phyloP scores from a whole-genome alignment of 768 basidiomycete species.

The Rhodotorula taiwanensis region DNA sequence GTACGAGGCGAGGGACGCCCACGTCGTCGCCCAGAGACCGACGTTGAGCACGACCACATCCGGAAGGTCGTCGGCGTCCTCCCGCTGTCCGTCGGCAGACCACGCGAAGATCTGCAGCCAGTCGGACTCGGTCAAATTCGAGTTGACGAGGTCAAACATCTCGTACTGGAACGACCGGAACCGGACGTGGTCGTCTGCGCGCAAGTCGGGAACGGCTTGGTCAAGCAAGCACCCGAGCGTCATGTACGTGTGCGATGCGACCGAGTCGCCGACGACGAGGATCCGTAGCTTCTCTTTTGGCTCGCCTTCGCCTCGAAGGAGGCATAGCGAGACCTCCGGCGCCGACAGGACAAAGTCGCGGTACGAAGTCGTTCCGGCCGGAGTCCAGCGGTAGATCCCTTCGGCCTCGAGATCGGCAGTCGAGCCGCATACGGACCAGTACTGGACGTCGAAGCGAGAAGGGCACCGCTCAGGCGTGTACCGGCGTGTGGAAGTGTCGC shows the following conservation, averaged over 20 bases:
- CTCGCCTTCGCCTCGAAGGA: not conserved
- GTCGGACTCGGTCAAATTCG: too few relatives aligned
- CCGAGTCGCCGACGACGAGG: constrained; percentile 7
- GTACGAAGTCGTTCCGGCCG: not conserved
- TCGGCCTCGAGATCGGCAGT: not conserved
- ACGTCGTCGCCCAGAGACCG: not conserved
- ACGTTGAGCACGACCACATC: constrained; percentile 6
- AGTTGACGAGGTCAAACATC: not conserved
- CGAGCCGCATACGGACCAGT: not conserved
- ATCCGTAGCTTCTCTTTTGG: not conserved
- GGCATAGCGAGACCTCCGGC: not conserved
- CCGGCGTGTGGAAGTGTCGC: not conserved
- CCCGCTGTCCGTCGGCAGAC: not conserved
- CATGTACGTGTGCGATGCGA: constrained; percentile 3
- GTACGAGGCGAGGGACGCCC: not conserved
- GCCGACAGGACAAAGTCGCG: not conserved
- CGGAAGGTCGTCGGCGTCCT: not conserved
- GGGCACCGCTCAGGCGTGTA: constrained; percentile 7
- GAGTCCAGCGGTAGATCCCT: constrained; percentile 1
- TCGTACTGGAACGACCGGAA: constrained; percentile 8
- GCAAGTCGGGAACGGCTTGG: not conserved
- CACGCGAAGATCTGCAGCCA: too few relatives aligned
- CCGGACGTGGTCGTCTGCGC: not conserved
- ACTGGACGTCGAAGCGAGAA: not conserved
- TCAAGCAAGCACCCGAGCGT: constrained; percentile 5